These are phyloP conservation scores for Lachancea thermotolerans DNA, from an alignment of 805 yeast species.

Conservation along the genomic window DNA sequence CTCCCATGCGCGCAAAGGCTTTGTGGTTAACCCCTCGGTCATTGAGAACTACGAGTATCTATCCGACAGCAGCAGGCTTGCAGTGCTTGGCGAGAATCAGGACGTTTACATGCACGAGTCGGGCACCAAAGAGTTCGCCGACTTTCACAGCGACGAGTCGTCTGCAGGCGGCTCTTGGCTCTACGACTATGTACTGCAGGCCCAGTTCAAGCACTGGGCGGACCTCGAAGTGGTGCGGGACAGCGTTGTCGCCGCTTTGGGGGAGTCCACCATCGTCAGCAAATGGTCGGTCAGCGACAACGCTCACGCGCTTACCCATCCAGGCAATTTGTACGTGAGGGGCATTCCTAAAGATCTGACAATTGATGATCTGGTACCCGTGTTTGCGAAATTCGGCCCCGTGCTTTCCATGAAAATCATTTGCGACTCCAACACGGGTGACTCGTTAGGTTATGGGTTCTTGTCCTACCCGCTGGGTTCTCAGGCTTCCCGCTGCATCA, in stretches of 20 bases:
- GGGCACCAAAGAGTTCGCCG: constrained; percentile 17
- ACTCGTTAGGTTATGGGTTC: constrained; percentile 52
- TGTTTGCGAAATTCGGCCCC: constrained; percentile 38
- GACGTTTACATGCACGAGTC: constrained; percentile 21
- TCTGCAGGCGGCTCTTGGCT: constrained; percentile 10
- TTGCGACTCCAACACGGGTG: constrained; percentile 35
- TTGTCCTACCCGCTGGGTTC: constrained; percentile 51
- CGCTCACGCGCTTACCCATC: constrained; percentile 37
- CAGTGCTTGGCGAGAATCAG: constrained; percentile 16
- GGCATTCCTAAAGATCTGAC: constrained; percentile 38
- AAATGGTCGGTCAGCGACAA: constrained; percentile 27
- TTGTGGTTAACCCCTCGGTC: constrained; percentile 15
- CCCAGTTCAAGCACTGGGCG: constrained; percentile 20
- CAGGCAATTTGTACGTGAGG: constrained; percentile 52
- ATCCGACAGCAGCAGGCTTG: constrained; percentile 18
- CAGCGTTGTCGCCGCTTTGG: constrained; percentile 6
- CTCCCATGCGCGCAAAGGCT: constrained; percentile 16
- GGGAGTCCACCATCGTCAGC: constrained; percentile 6
- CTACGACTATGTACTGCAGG: constrained; percentile 24
- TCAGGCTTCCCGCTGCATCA: constrained; percentile 58
- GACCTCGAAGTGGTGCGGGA: constrained; percentile 11
- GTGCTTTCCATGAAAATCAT: constrained; percentile 42
- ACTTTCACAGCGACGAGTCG: constrained; percentile 8
- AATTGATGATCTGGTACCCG: constrained; percentile 33
- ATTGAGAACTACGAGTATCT: constrained; percentile 29